These are phyloP conservation scores for Coemansia sp. DNA, from an alignment of 192 early-diverging fungal genomes.

Conservation along the genomic window DNA sequence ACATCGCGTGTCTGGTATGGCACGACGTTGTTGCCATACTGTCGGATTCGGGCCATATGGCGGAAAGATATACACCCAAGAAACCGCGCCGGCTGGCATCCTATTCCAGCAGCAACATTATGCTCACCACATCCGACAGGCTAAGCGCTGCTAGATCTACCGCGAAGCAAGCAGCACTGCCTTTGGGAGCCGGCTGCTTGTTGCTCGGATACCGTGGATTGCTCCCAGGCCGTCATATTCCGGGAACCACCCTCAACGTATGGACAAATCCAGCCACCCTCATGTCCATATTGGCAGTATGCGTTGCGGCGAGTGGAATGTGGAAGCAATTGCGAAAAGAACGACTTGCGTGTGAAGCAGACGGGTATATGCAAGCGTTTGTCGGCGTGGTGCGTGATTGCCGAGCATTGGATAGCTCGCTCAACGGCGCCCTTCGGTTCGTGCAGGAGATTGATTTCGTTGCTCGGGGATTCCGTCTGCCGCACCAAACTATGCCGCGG, in stretches of 20 bases:
- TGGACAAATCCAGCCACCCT: background rate
- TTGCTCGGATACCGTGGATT: background rate
- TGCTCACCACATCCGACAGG: background rate
- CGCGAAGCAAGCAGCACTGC: background rate
- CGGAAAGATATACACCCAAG: slow-evolving; percentile 32
- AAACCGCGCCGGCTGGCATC: background rate
- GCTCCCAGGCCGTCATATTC: background rate
- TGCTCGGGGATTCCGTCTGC: slow-evolving; percentile 18
- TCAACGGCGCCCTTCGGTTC: slow-evolving; percentile 24
- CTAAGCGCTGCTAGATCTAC: background rate
- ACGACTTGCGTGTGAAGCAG: background rate
- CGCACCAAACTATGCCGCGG: background rate
- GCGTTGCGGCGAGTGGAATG: background rate
- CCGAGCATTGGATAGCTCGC: slow-evolving; percentile 18
- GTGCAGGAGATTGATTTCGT: slow-evolving; percentile 37
- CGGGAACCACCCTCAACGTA: background rate
- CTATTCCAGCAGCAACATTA: too few species aligned
- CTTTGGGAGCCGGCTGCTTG: background rate
- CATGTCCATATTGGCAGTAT: background rate
- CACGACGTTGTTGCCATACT: slow-evolving; percentile 1
- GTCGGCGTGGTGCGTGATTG: background rate
- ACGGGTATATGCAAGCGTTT: background rate
- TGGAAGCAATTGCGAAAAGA: background rate
- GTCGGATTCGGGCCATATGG: slow-evolving; percentile 23
- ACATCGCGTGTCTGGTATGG: background rate